Conservation (phyloP, 495 filamentous ascomycete species). For the Penicillium goetzii region DNA sequence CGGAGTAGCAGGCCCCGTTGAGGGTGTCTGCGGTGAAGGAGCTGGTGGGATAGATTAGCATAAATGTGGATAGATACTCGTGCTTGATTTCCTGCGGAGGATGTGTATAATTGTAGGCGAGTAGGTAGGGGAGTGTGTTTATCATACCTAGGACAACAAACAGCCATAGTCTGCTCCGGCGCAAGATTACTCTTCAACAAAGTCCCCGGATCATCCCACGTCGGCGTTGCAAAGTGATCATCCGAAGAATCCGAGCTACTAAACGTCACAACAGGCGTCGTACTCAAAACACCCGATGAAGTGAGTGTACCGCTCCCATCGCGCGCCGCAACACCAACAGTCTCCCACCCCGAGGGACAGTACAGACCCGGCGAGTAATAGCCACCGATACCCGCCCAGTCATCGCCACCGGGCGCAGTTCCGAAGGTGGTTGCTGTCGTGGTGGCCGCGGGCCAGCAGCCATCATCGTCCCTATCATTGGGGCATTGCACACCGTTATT, state of each 20-base stretch:
- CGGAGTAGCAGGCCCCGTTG: slow-evolving; percentile 11
- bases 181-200: not conserved
- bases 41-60: not conserved
- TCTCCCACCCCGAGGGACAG: slow-evolving; percentile 19
- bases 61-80: not conserved
- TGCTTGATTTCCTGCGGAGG: too few relatives aligned
- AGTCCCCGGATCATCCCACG: not conserved
- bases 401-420: not conserved
- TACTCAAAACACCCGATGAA: slow-evolving; percentile 11
- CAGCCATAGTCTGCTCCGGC: slow-evolving; percentile 8
- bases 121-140: too few relatives aligned
- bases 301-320: slow-evolving; percentile 4
- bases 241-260: not conserved
- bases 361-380: slow-evolving; percentile 22
- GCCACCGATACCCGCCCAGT: not conserved
- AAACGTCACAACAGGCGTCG: not conserved
- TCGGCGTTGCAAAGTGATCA: not conserved
- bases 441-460: slow-evolving; percentile 5
- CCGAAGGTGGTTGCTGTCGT: not conserved
- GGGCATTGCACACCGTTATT: slow-evolving; percentile 5
- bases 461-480: not conserved
- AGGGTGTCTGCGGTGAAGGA: not conserved
- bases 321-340: slow-evolving; percentile 14
- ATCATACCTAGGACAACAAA: slow-evolving; percentile 13
- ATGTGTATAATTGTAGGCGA: not conserved